Evolutionary conservation across 148 eudicot species (phyloP).

Genomic region (Suaeda aralocaspica): DNA sequence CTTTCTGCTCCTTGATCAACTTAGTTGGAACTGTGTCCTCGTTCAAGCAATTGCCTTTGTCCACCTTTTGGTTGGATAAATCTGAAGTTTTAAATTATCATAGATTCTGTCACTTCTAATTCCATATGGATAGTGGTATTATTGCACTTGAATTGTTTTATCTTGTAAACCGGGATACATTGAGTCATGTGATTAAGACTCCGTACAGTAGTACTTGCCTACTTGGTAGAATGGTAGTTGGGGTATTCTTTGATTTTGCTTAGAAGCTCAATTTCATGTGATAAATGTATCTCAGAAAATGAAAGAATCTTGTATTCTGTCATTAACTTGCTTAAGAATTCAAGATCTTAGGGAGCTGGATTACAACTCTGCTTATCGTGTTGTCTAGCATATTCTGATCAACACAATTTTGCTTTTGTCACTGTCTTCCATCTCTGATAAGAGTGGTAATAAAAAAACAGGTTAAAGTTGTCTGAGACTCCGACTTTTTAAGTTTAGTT

Average conservation of each 20-base stretch:
- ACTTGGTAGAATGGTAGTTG: not conserved
- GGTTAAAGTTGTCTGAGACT: not conserved
- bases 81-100: too few species aligned
- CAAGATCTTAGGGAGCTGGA: not conserved
- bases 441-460: not conserved
- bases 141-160: not conserved
- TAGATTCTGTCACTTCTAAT: too few species aligned
- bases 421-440: not conserved
- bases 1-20: too few species aligned
- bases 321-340: not conserved
- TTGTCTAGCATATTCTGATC: not conserved
- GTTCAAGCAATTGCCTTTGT: too few species aligned
- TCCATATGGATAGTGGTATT: not conserved
- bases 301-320: not conserved
- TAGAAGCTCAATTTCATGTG: not conserved
- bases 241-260: not conserved
- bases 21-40: too few species aligned
- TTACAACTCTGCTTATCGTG: too few species aligned
- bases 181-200: not conserved
- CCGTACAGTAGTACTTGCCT: too few species aligned
- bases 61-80: too few species aligned
- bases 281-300: not conserved
- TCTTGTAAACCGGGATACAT: not conserved
- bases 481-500: not conserved
- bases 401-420: not conserved